Base-by-base conservation (phyloP, 306 rosid species). In the Vicia villosa region DNA sequence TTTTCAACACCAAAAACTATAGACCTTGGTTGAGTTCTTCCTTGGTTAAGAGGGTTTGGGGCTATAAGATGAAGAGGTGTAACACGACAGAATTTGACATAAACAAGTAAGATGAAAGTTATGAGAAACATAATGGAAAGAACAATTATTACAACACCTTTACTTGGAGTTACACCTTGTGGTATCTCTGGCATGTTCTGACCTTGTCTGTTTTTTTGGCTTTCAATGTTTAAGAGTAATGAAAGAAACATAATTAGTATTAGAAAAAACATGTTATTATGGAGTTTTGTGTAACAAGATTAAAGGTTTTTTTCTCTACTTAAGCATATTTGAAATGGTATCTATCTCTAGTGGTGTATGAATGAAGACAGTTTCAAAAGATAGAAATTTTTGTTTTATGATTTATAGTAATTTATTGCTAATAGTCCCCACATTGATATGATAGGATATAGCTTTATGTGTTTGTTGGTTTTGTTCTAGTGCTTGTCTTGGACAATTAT, bases 1-100 rank as follows among this genome's bases (percentile, higher is more conserved):
- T 74, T 88, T 21, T 88, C 87, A 1, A 87, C 67, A 1, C 99
- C 99, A 0, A 83, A 85, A 64, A 77, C 45, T 12, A 86, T 77
- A 8, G 88, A 60, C 70, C 85, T 72, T 49, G 82, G 49, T 64
- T 78, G 66, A 30, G 70, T 14, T 26, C 50, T 30, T 70, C 4
- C 30, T 37, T 75, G 59, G 24, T 55, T 63, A 19, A 28, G 36
- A n/a, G 65, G 10, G 15, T 58, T 59, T 13, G 0, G 80, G 14
- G 15, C 50, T 36, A 77, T 15, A n/a, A 62, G 22, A 42, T 42
- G 79, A 3, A 52, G 37, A 22, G 55, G 77, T 22, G 14, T 68
- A 6, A 60, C 49, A 34, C 81, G 73, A 62, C 96, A 94, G 83
- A 77, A 71, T 13, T 82, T 91, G 0, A 86, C 89, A 68, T 86